Evolutionary conservation across 805 yeast species (phyloP).

Genomic region (Metschnikowia gruessii): DNA sequence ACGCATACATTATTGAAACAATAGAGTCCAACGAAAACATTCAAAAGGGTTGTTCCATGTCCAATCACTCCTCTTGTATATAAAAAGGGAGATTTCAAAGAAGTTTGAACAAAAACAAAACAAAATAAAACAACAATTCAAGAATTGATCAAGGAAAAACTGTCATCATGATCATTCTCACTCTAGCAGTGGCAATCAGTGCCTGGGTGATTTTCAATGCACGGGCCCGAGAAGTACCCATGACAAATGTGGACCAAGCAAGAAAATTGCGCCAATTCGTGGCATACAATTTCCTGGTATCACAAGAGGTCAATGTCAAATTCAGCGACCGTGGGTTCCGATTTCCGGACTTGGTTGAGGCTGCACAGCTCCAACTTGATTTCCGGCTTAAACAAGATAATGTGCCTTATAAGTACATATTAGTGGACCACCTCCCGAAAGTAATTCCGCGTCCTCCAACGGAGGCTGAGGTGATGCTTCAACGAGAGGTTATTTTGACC

Average conservation of each 20-base stretch:
- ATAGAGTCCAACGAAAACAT: too few species aligned
- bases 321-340: slow-evolving; percentile 42
- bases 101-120: too few species aligned
- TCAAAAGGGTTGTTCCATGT: too few species aligned
- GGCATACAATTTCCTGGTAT: slow-evolving; percentile 12
- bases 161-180: slow-evolving; percentile 6
- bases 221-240: neutral
- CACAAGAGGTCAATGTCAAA: slow-evolving; percentile 25
- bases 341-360: slow-evolving; percentile 67
- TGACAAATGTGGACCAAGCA: slow-evolving; percentile 3
- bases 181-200: slow-evolving; percentile 5
- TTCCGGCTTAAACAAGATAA: slow-evolving; percentile 8
- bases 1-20: too few species aligned
- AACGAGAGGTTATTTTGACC: slow-evolving; percentile 1
- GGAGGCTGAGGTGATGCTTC: neutral
- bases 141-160: too few species aligned
- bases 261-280: slow-evolving; percentile 12
- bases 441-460: slow-evolving; percentile 7
- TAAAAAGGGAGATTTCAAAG: too few species aligned
- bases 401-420: slow-evolving; percentile 12
- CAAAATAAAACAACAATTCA: neutral
- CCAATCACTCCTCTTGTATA: too few species aligned
- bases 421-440: slow-evolving; percentile 16
- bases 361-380: slow-evolving; percentile 37
- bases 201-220: slow-evolving; percentile 6